Conservation (phyloP, 2,329 filamentous ascomycete species). For the Fusarium siculi region DNA sequence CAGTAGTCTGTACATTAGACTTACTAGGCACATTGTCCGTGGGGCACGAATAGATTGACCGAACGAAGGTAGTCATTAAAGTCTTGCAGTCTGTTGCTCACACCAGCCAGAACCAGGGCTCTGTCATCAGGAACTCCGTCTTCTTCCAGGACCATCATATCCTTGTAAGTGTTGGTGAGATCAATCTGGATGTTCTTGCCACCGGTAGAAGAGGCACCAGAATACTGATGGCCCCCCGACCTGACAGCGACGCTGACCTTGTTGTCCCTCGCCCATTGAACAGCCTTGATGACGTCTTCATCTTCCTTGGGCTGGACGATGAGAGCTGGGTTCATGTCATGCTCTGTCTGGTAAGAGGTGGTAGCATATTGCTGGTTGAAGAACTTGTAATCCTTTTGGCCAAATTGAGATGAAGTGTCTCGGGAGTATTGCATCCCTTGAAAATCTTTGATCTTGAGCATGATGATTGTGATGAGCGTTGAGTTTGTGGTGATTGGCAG, state of each 20-base stretch:
- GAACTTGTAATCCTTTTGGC: constrained; percentile 25
- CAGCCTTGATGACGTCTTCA: constrained; percentile 53
- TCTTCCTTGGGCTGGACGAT: constrained; percentile 57
- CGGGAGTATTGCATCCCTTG: constrained; percentile 41
- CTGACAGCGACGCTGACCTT: constrained; percentile 57
- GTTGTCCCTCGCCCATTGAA: constrained; percentile 54
- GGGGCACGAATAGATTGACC: constrained; percentile 56
- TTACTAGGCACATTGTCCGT: constrained; percentile 56
- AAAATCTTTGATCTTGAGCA: constrained; percentile 36
- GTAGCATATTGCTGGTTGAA: constrained; percentile 56
- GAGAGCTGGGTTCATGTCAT: constrained; percentile 56
- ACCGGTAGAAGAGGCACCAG: constrained; percentile 58
- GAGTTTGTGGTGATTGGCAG: neutral
- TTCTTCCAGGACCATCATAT: constrained; percentile 46
- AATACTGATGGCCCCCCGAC: constrained; percentile 62
- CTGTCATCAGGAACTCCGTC: constrained; percentile 41
- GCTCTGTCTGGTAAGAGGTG: constrained; percentile 53
- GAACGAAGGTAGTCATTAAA: constrained; percentile 55
- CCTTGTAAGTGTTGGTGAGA: constrained; percentile 50
- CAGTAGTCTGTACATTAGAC: neutral
- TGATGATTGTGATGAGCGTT: neutral
- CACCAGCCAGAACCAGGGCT: constrained; percentile 52
- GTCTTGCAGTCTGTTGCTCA: constrained; percentile 55
- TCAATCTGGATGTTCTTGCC: constrained; percentile 59
- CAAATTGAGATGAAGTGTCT: constrained; percentile 10